Conservation (phyloP, 257 asterid genomes). For the Echites panduratus region DNA sequence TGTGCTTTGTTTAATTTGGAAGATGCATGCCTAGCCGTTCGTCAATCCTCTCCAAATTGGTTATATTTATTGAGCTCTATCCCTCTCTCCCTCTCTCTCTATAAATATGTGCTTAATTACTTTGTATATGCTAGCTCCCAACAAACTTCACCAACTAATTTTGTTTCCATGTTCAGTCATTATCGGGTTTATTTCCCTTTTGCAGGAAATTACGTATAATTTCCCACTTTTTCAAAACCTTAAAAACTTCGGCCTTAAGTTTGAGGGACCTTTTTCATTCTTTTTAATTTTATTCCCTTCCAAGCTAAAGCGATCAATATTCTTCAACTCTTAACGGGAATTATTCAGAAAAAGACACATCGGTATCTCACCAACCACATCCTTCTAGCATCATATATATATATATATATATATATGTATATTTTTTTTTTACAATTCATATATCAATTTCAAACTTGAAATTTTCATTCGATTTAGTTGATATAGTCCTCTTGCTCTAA, state of each 20-base stretch:
- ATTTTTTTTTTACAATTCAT: too few species aligned
- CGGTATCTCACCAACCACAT: slow-evolving; percentile 20
- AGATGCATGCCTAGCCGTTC: background rate
- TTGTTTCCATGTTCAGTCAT: slow-evolving; percentile 17
- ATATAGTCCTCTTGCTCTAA: too few species aligned
- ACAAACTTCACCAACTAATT: slow-evolving; percentile 18
- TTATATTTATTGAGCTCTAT: too few species aligned
- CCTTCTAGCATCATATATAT: slow-evolving; percentile 8
- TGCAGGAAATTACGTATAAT: background rate
- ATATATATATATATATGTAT: too few species aligned
- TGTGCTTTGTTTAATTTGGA: background rate
- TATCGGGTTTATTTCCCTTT: too few species aligned
- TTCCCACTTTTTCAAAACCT: background rate
- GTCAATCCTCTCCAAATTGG: too few species aligned
- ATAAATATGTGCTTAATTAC: background rate
- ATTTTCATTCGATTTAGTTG: too few species aligned
- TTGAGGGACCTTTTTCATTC: slow-evolving; percentile 1
- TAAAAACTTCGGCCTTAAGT: slow-evolving; percentile 11
- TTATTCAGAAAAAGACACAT: slow-evolving; percentile 11
- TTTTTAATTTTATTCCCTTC: slow-evolving; percentile 2
- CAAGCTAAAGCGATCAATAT: background rate
- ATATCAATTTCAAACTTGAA: too few species aligned
- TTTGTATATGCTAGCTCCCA: background rate
- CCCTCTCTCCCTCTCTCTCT: too few species aligned
- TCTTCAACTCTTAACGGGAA: slow-evolving; percentile 15